Base-by-base conservation (phyloP, 176 grass and related monocot genomes). In the Juncus inflexus region DNA sequence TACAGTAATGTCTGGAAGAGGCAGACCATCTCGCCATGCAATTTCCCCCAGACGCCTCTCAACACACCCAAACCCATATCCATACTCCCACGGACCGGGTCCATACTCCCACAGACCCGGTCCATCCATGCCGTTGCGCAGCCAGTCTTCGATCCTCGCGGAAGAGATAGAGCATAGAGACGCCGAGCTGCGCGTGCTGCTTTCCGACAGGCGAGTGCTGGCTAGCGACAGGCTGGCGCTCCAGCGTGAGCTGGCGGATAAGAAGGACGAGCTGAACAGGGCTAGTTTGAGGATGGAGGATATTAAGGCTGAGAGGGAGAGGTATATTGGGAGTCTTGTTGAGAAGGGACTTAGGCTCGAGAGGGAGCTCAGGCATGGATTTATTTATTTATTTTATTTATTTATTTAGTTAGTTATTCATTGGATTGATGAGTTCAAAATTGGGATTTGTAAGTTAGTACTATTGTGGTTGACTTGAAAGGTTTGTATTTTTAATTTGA, bases 261-360 rank as follows among this genome's bases (percentile, higher is more conserved):
- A 38, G 52, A 64, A 57, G 61, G 73, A 76, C 12, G 73, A 76
- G 62, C 49, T 76, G 52, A 42, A 43, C 39, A 58, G 50, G 10
- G 7, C 54, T 15, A 54, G 37, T 12, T 35, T 76, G 36, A 42
- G 64, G n/a, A 42, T 58, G 43, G 3, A 36, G 40, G 61, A 65
- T 12, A 65, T 76, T 28, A 53, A 50, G 36, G 50, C 73, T 76
- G 60, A 65, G 45, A 65, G 54, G 39, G 73, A 76, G 58, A 37
- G 13, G 40, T 53, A 42, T 65, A 64, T 63, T 3, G 53, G 37
- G 42, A 47, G 55, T 12, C 13, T 65, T 28, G 52, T 76, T 3
- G 50, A 56, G 50, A 76, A 76, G 40, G 60, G 13, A 4, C 38
- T 35, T 15, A 12, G 52, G 4, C 61, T 65, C 3, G 73, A 76